Base-by-base conservation (phyloP, 148 eudicot genomes). In the Rhododendron ferrugineum region DNA sequence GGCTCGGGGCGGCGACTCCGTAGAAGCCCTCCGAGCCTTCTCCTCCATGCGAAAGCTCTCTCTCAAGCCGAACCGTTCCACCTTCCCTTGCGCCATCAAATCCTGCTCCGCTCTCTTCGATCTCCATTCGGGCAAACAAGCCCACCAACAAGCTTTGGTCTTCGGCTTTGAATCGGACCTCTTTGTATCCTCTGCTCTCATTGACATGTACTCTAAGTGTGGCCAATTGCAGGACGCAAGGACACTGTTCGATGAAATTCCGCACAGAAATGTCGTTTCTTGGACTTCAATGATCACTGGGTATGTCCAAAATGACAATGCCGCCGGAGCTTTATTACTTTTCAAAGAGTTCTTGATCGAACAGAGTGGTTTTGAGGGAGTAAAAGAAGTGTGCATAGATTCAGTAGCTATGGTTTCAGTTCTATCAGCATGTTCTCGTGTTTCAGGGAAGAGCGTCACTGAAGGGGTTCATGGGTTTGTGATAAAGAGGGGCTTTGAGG, bases 211-310 rank as follows among this genome's bases (percentile, higher is more conserved):
- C 78, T 83, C 94, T 7, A 93, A 92, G 80, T 93, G 96, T 42
- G 90, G 91, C 44, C 87, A 84, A 1, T 83, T 92, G 85, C 36
- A 88, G 62, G 96, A 92, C 75, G 93, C 96, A 82, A 88, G 91
- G 22, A 85, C 81, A 68, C 66, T 91, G 91, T 93, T 93, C 60
- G 94, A 89, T 13, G 92, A 91, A 91, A 90, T 89, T 83, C 91
- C 93, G 4, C 32, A 50, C 16, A 90, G 88, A 88, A 92, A 93
- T 83, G 90, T 93, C 3, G 96, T 93, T 75, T 92, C 92, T 82
- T 92, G 94, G 96, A 92, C 94, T 74, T 89, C 93, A 2, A 90
- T 93, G 92, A 88, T 93, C 79, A 89, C 86, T 26, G 96, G 96
- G 32, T 92, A 88, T 86, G 91, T 93, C 11, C 91, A 91, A 50